Evolutionary conservation across 192 early-diverging fungal species (phyloP).

Genomic region (Coemansia sp.): DNA sequence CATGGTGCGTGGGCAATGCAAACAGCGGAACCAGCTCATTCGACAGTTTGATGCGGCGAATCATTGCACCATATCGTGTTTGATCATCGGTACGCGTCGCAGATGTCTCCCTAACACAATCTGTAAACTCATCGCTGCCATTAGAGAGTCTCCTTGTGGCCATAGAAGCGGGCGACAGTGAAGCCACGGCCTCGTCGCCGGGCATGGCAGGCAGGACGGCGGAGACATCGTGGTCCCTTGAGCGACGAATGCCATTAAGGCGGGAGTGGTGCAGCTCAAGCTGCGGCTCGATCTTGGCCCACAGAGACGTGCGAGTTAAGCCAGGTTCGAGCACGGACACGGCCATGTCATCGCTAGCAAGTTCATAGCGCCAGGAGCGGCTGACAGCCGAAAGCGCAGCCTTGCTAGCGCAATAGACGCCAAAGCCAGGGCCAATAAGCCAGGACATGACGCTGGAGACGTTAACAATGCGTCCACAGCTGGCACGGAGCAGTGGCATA

Average conservation of each 20-base stretch:
- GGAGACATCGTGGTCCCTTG: not conserved
- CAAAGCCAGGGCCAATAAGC: constrained; percentile 55
- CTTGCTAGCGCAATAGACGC: constrained; percentile 57
- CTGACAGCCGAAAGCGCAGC: constrained; percentile 52
- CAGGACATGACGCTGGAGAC: constrained; percentile 54
- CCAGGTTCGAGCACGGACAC: constrained; percentile 53
- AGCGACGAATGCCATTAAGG: constrained; percentile 34
- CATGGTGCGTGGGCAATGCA: constrained; percentile 51
- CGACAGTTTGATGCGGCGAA: constrained; percentile 44
- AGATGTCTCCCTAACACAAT: not conserved
- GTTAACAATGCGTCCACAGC: constrained; percentile 53
- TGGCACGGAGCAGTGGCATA: constrained; percentile 49
- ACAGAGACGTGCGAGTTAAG: constrained; percentile 46
- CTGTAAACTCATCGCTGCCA: not conserved
- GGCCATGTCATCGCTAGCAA: constrained; percentile 42
- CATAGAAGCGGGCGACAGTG: constrained; percentile 21
- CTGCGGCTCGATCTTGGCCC: constrained; percentile 54
- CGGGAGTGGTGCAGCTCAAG: constrained; percentile 51
- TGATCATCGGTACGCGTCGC: constrained; percentile 11
- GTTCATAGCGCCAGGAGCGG: constrained; percentile 49
- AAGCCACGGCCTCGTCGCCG: constrained; percentile 45
- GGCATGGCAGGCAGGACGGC: constrained; percentile 25
- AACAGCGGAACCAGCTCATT: constrained; percentile 48
- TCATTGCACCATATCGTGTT: constrained; percentile 43
- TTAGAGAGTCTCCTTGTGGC: not conserved